phyloP scores from a whole-genome alignment of 2,329 filamentous ascomycete genomes.

The Calonectria hawksworthii region DNA sequence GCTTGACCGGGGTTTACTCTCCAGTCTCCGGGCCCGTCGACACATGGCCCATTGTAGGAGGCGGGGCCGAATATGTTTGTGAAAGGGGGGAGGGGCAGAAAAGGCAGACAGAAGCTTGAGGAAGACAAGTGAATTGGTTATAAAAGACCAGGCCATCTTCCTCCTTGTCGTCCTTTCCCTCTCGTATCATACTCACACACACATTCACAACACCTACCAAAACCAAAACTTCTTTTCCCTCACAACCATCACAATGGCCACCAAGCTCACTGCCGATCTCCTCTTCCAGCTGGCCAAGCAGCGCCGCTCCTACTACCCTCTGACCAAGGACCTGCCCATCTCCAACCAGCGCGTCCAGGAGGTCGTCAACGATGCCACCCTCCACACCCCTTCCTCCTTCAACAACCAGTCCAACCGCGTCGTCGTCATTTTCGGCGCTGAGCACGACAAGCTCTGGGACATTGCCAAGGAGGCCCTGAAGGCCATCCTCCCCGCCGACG shows the following conservation, averaged over 20 bases:
- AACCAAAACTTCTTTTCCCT: slow-evolving; percentile 13
- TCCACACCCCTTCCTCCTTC: slow-evolving; percentile 84
- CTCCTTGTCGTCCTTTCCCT: background rate
- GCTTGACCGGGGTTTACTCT: background rate
- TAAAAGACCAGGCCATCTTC: slow-evolving; percentile 10
- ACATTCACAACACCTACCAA: slow-evolving; percentile 9
- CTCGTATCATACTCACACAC: slow-evolving; percentile 6
- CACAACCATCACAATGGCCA: slow-evolving; percentile 57
- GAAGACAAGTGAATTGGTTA: background rate
- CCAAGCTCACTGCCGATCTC: slow-evolving; percentile 59
- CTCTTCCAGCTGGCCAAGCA: slow-evolving; percentile 76
- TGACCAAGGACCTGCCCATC: slow-evolving; percentile 72
- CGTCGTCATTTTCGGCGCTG: slow-evolving; percentile 82
- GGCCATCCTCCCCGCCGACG: slow-evolving; percentile 73
- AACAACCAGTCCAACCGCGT: slow-evolving; percentile 88
- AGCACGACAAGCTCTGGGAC: slow-evolving; percentile 93
- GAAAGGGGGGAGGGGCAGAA: background rate
- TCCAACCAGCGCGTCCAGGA: slow-evolving; percentile 70
- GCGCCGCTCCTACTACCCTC: slow-evolving; percentile 78
- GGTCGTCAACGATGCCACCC: slow-evolving; percentile 74
- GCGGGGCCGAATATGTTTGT: background rate
- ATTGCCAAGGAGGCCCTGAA: slow-evolving; percentile 67
- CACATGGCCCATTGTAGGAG: background rate
- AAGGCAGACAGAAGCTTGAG: background rate
- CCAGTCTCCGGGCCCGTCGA: slow-evolving; percentile 1